Conservation (phyloP, 2,329 filamentous ascomycete species). For the Ceratocystis albifundus region DNA sequence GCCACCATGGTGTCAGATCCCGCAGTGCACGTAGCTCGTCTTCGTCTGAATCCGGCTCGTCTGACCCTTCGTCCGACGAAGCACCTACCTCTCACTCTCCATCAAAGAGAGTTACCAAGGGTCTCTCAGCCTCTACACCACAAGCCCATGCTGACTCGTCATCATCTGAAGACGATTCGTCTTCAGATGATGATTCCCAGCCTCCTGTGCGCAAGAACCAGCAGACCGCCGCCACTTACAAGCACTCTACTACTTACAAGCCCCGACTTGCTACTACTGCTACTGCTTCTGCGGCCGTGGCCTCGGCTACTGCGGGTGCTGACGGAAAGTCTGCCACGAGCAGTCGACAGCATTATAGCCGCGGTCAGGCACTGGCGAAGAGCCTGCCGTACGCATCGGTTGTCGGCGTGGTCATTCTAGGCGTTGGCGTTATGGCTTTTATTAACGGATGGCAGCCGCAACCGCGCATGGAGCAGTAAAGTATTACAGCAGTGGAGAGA, state of each 20-base stretch:
- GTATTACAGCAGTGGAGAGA: neutral
- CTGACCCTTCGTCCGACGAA: constrained; percentile 9
- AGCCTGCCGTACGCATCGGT: constrained; percentile 68
- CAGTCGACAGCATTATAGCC: constrained; percentile 14
- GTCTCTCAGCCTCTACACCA: neutral
- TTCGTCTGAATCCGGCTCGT: constrained; percentile 9
- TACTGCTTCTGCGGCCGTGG: neutral
- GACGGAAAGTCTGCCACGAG: neutral
- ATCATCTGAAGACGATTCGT: constrained; percentile 16
- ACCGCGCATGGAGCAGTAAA: constrained; percentile 27
- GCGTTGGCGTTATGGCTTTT: constrained; percentile 76
- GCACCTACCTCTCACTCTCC: neutral
- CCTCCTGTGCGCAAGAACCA: neutral
- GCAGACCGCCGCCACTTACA: neutral
- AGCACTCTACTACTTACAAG: too few relatives aligned
- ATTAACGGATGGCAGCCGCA: constrained; percentile 66
- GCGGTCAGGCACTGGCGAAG: constrained; percentile 32
- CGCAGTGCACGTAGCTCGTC: constrained; percentile 13
- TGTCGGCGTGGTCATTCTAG: constrained; percentile 68
- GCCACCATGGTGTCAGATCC: neutral
- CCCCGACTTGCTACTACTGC: too few relatives aligned
- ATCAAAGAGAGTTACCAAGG: neutral
- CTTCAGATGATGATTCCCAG: constrained; percentile 1
- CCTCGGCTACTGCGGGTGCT: neutral
- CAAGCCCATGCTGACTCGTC: constrained; percentile 8